Conservation (phyloP, 192 early-diverging fungal genomes). For the Umbelopsis sp. region DNA sequence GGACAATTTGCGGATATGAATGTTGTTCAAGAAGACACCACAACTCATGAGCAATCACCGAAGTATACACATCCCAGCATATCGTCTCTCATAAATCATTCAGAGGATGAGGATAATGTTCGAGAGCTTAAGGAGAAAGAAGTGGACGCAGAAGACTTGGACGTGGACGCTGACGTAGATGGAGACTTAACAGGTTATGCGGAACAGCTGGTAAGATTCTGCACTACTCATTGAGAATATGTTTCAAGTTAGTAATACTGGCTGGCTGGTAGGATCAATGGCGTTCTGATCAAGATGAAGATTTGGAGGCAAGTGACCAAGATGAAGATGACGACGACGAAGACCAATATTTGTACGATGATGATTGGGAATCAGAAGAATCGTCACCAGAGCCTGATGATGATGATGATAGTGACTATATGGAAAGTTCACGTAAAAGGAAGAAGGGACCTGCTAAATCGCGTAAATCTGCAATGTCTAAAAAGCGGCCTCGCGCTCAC, state of each 20-base stretch:
- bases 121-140: too few species aligned
- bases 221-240: neutral
- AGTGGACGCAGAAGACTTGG: neutral
- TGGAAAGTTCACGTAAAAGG: constrained; percentile 2
- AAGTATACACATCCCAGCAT: neutral
- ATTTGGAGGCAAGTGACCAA: neutral
- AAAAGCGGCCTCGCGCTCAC: neutral
- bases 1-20: constrained; percentile 11
- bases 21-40: neutral
- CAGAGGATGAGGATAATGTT: neutral
- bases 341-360: neutral
- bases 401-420: constrained; percentile 13
- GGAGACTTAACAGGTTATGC: neutral
- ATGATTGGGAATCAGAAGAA: constrained; percentile 7
- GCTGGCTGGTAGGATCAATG: neutral
- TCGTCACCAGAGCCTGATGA: neutral
- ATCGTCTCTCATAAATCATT: neutral
- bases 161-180: neutral
- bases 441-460: neutral
- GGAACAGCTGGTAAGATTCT: neutral
- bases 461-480: neutral
- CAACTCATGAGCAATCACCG: neutral
- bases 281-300: constrained; percentile 12
- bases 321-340: neutral
- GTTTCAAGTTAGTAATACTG: neutral